Conservation (phyloP, 257 asterid species). For the Penstemon eatonii region DNA sequence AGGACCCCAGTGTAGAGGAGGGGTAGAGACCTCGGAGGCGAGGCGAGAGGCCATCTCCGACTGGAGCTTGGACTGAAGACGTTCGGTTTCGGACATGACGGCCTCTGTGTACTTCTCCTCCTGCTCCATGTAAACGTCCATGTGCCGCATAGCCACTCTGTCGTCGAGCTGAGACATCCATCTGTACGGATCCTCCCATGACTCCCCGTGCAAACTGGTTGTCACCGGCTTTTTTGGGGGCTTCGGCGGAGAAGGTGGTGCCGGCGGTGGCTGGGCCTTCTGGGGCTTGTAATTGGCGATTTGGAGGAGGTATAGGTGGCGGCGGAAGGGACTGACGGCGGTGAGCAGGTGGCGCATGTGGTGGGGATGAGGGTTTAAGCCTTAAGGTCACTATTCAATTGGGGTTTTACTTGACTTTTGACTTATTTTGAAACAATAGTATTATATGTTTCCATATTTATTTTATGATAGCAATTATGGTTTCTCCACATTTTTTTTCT, state of each 20-base stretch:
- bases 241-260: constrained; percentile 77
- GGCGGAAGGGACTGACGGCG: constrained; percentile 39
- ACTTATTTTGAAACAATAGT: not conserved
- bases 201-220: constrained; percentile 69
- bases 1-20: constrained; percentile 91
- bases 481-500: too few relatives aligned
- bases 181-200: constrained; percentile 82
- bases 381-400: not conserved
- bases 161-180: constrained; percentile 95
- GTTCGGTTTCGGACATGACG: constrained; percentile 74
- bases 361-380: constrained; percentile 1
- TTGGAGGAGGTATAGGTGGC: constrained; percentile 36
- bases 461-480: too few relatives aligned
- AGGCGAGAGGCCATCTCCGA: constrained; percentile 85
- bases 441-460: too few relatives aligned
- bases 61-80: constrained; percentile 78
- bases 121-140: constrained; percentile 97
- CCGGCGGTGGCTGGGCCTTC: constrained; percentile 59
- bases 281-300: constrained; percentile 70
- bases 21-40: constrained; percentile 73
- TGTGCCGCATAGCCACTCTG: constrained; percentile 92
- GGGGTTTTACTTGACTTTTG: constrained; percentile 27
- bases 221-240: constrained; percentile 81
- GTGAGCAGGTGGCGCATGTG: constrained; percentile 71
- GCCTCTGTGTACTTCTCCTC: constrained; percentile 98